Evolutionary conservation across 441 rosid species (phyloP).

Genomic region (Populus trichocarpa): DNA sequence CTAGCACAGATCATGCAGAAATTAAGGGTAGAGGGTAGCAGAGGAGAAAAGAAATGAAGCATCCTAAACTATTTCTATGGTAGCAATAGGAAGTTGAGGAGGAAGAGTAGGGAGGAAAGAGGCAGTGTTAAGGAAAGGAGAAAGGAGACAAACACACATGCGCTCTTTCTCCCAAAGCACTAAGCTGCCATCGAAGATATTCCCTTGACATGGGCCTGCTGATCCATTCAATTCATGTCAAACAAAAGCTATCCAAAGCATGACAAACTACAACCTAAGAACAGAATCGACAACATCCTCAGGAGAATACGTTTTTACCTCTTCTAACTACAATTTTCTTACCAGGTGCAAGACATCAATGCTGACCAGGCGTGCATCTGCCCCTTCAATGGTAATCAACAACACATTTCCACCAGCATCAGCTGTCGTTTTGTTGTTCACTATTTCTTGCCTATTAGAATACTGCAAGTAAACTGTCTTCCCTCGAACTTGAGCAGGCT

Average conservation of each 20-base stretch:
- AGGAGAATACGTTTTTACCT: slow-evolving; percentile 33
- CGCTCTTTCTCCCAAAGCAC: slow-evolving; percentile 98
- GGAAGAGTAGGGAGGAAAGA: slow-evolving; percentile 86
- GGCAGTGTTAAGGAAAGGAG: slow-evolving; percentile 95
- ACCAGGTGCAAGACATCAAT: slow-evolving; percentile 98
- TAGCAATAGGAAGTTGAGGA: slow-evolving; percentile 66
- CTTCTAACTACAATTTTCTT: slow-evolving; percentile 35
- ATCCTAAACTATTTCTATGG: slow-evolving; percentile 39
- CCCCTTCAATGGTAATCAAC: slow-evolving; percentile 89
- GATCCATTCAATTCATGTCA: slow-evolving; percentile 98
- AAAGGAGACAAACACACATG: slow-evolving; percentile 99
- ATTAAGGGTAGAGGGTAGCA: slow-evolving; percentile 22
- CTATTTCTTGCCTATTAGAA: slow-evolving; percentile 95
- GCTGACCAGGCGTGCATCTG: slow-evolving; percentile 96
- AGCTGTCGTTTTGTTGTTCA: slow-evolving; percentile 93
- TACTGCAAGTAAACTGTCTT: slow-evolving; percentile 99
- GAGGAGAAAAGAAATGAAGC: slow-evolving; percentile 26
- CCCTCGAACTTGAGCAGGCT: slow-evolving; percentile 99
- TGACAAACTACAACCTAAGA: slow-evolving; percentile 68
- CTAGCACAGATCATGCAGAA: slow-evolving; percentile 26
- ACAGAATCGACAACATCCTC: slow-evolving; percentile 38
- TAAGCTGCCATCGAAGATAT: slow-evolving; percentile 98
- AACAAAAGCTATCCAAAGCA: slow-evolving; percentile 62
- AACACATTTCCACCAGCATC: slow-evolving; percentile 99
- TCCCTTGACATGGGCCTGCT: slow-evolving; percentile 99